Evolutionary conservation across 2,329 filamentous ascomycete species (phyloP).

Genomic region (Sporothrix inflata): DNA sequence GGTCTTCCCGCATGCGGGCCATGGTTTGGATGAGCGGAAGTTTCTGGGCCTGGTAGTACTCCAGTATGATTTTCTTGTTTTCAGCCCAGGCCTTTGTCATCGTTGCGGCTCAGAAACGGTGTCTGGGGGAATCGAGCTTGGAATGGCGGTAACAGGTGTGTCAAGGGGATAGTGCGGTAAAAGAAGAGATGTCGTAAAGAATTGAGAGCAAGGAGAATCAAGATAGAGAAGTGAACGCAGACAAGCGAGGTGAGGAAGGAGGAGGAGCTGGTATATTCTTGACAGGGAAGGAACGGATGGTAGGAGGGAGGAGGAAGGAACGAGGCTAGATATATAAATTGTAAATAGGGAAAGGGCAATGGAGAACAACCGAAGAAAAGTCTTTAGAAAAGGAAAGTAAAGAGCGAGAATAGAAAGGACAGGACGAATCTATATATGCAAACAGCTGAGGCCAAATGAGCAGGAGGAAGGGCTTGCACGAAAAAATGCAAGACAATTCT

Average conservation of each 20-base stretch:
- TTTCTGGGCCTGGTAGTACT: constrained; percentile 41
- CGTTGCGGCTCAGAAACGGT: background rate
- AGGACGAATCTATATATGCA: background rate
- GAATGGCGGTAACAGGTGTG: background rate
- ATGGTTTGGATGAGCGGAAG: constrained; percentile 10
- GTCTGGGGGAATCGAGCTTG: background rate
- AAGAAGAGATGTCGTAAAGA: background rate
- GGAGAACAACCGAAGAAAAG: background rate
- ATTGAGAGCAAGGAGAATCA: background rate
- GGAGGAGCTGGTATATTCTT: background rate
- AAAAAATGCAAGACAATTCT: background rate
- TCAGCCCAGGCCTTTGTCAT: constrained; percentile 53
- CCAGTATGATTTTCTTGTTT: constrained; percentile 43
- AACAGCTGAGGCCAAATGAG: background rate
- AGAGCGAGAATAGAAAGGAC: background rate
- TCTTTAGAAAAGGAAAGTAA: background rate
- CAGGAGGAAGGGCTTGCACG: background rate
- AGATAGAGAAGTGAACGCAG: background rate
- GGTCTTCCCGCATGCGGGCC: background rate
- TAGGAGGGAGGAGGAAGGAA: background rate
- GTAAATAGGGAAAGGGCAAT: background rate
- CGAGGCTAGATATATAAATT: background rate
- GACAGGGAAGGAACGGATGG: background rate
- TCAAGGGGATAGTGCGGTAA: background rate
- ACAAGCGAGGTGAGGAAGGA: background rate